phyloP scores from a whole-genome alignment of 371 early-diverging fungal genomes.

The Apophysomyces variabilis region DNA sequence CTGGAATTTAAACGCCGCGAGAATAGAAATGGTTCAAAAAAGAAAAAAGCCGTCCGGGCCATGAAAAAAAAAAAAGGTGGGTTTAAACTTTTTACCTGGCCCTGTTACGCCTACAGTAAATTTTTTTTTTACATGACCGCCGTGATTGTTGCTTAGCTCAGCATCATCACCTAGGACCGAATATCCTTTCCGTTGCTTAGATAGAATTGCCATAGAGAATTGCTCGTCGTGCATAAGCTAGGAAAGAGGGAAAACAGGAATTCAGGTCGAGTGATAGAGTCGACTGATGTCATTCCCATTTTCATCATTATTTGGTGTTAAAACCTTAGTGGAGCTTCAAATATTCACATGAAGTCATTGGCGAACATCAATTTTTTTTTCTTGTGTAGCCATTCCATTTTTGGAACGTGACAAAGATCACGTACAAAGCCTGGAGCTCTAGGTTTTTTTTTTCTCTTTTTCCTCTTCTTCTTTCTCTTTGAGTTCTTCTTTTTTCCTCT shows the following conservation, averaged over 20 bases:
- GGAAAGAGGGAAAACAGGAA: too few species aligned
- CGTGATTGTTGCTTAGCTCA: slow-evolving; percentile 3
- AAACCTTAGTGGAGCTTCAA: slow-evolving; percentile 11
- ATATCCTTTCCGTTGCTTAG: neutral
- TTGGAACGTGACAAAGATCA: slow-evolving; percentile 17
- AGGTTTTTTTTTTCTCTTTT: slow-evolving; percentile 15
- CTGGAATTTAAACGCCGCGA: too few species aligned
- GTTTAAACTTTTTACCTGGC: slow-evolving; percentile 4
- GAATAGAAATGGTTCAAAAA: neutral
- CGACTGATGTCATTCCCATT: slow-evolving; percentile 12
- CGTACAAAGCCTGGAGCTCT: slow-evolving; percentile 21
- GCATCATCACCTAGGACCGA: neutral
- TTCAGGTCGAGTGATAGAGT: too few species aligned
- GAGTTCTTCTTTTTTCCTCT: slow-evolving; percentile 12
- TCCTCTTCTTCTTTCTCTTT: slow-evolving; percentile 11
- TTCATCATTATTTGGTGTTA: neutral
- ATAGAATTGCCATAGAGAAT: neutral
- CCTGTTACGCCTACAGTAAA: slow-evolving; percentile 7
- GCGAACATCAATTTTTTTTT: slow-evolving; percentile 4
- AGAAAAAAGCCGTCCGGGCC: slow-evolving; percentile 8
- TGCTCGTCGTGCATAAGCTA: neutral
- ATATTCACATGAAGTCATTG: slow-evolving; percentile 12
- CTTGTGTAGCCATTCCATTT: slow-evolving; percentile 15
- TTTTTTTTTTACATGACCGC: slow-evolving; percentile 2
- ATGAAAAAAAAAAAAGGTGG: slow-evolving; percentile 1